phyloP scores from a whole-genome alignment of 2,329 filamentous ascomycete genomes.

The Colletotrichum kahawae region DNA sequence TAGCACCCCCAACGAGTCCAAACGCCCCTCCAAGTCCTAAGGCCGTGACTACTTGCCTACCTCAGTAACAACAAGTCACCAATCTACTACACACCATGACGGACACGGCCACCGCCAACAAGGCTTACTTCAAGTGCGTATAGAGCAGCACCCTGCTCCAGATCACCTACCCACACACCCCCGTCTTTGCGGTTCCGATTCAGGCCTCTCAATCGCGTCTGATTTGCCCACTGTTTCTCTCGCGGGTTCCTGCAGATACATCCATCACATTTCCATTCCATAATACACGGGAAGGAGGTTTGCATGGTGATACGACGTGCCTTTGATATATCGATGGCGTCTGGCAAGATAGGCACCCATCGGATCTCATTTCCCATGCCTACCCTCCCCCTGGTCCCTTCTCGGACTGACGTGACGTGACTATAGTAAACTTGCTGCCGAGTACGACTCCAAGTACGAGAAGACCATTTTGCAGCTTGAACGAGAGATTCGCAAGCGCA shows the following conservation, averaged over 20 bases:
- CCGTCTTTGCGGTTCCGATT: background rate
- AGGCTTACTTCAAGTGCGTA: constrained; percentile 24
- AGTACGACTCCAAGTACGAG: constrained; percentile 62
- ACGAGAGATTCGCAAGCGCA: constrained; percentile 54
- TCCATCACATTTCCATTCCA: background rate
- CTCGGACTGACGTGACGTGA: background rate
- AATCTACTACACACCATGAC: background rate
- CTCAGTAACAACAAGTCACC: background rate
- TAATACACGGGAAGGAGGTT: background rate
- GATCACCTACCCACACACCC: background rate
- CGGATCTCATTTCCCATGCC: background rate
- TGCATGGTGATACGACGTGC: background rate
- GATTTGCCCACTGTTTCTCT: background rate
- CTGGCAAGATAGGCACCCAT: background rate
- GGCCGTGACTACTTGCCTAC: background rate
- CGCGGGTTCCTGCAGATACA: constrained; percentile 19
- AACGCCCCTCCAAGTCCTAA: background rate
- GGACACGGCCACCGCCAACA: constrained; percentile 21
- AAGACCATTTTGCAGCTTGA: constrained; percentile 60
- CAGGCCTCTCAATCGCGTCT: background rate
- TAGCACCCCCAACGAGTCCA: background rate
- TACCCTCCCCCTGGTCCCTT: background rate
- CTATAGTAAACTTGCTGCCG: constrained; percentile 54
- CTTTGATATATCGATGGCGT: background rate
- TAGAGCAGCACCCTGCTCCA: background rate